Conservation (phyloP, 495 filamentous ascomycete genomes). For the Talaromyces wortmannii region DNA sequence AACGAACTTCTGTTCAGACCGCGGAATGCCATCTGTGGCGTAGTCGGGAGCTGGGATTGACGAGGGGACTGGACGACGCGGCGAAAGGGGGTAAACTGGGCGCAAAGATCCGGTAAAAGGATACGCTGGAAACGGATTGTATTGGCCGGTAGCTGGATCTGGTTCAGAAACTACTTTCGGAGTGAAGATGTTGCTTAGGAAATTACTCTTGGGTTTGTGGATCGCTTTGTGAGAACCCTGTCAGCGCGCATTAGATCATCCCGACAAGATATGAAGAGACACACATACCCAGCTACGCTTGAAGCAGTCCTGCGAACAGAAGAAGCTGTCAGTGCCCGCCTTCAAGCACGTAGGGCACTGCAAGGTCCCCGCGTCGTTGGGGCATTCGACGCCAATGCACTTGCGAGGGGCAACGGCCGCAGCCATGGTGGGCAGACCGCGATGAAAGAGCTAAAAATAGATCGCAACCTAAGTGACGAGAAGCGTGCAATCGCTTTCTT, state of each 20-base stretch:
- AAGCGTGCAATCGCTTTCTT: background rate
- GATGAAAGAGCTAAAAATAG: background rate
- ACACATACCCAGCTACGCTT: slow-evolving; percentile 89
- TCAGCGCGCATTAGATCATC: background rate
- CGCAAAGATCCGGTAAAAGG: slow-evolving; percentile 72
- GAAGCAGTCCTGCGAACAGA: slow-evolving; percentile 98
- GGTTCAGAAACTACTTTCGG: slow-evolving; percentile 78
- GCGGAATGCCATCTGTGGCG: slow-evolving; percentile 72
- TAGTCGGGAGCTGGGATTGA: slow-evolving; percentile 83
- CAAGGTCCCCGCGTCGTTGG: slow-evolving; percentile 72
- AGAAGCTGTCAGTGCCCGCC: slow-evolving; percentile 83
- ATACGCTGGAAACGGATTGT: slow-evolving; percentile 87
- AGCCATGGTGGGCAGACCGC: background rate
- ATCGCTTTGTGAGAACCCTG: slow-evolving; percentile 78
- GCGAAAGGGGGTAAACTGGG: slow-evolving; percentile 85
- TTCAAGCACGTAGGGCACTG: slow-evolving; percentile 96
- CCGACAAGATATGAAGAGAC: slow-evolving; percentile 8
- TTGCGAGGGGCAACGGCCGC: slow-evolving; percentile 47
- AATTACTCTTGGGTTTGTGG: slow-evolving; percentile 80
- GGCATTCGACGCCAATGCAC: slow-evolving; percentile 75
- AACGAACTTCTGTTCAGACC: slow-evolving; percentile 66
- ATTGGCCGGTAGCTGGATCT: slow-evolving; percentile 81
- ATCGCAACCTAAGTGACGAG: background rate
- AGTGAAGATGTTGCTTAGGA: slow-evolving; percentile 58
- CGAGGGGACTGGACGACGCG: slow-evolving; percentile 64